Evolutionary conservation across 345 rosid species (phyloP).

Genomic region (Salix udensis): DNA sequence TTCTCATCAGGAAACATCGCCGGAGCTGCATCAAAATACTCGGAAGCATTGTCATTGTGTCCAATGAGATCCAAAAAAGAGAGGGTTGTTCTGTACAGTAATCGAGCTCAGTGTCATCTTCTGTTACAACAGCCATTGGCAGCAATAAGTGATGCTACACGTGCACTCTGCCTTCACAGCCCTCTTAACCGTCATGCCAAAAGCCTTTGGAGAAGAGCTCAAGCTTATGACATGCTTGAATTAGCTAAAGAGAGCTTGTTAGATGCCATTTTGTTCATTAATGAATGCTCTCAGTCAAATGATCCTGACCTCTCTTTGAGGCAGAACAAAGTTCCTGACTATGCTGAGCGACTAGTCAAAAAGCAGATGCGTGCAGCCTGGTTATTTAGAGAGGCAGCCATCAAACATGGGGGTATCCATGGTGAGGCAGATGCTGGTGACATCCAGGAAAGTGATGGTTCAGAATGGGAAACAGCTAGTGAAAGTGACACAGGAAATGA

Average conservation of each 20-base stretch:
- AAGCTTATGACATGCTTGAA: conserved; percentile 92
- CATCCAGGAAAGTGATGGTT: conserved; percentile 69
- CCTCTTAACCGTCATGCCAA: conserved; percentile 92
- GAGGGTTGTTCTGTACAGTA: conserved; percentile 90
- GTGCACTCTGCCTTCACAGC: conserved; percentile 77
- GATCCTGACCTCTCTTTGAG: conserved; percentile 88
- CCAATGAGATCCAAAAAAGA: conserved; percentile 95
- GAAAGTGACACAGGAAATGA: conserved; percentile 93
- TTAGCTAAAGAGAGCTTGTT: conserved; percentile 92
- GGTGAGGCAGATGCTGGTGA: conserved; percentile 65
- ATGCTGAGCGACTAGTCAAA: conserved; percentile 92
- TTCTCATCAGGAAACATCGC: conserved; percentile 92
- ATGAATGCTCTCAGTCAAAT: conserved; percentile 93
- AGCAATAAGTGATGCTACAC: conserved; percentile 94
- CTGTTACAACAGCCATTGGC: conserved; percentile 84
- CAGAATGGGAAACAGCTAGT: conserved; percentile 98
- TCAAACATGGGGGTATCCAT: conserved; percentile 82
- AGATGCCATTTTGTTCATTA: conserved; percentile 94
- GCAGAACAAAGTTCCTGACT: conserved; percentile 97
- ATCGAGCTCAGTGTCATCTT: conserved; percentile 94
- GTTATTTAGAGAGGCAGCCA: conserved; percentile 91
- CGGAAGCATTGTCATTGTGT: conserved; percentile 84
- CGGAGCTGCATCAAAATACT: conserved; percentile 84
- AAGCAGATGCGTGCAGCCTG: conserved; percentile 99
- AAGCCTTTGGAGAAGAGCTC: conserved; percentile 99